Base-by-base conservation (phyloP, 106 monocot species). In the Allium cepa region DNA sequence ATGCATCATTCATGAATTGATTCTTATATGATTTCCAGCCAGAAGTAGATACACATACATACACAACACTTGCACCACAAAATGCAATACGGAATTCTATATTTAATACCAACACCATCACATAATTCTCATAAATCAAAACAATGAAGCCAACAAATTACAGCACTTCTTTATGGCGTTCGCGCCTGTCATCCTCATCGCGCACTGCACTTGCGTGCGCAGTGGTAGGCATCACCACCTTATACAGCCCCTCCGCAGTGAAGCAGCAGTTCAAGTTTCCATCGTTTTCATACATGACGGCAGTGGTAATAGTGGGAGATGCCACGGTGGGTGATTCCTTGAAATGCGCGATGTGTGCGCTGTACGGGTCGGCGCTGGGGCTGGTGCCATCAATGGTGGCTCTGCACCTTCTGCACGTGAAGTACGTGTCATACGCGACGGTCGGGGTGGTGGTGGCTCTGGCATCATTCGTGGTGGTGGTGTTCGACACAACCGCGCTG, bases 281-380 rank as follows among this genome's bases (percentile, higher is more conserved):
- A 0, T 77, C 83, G 17, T 86, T 90, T 73, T 71, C 90, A 53
- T 90, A 90, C 64, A 80, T 90, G n/a, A 72, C 77, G 3, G 72
- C 85, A 6, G 61, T 86, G 47, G 73, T 90, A 53, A 49, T 83
- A 53, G 67, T 71, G 0, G 78, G 83, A 2, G 90, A 86, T 16
- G 90, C 85, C 55, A 78, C 80, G 12, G 74, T 86, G 13, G 90
- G 85, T 0, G 80, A 75, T 13, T n/a, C 80, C 7, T 18, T 86
- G 13, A 69, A 26, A 9, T 70, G 83, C 8, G 75, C 79, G 4
- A 69, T 55, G 28, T 49, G 57, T 28, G 79, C 85, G 4, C 15
- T 83, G 9, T 80, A 70, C 56, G 90, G 83, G 2, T 62, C 63
- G 0, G 26, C 59, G 1, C 65, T 83, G 17, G 80, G 78, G 45